These are phyloP conservation scores for Salvia miltiorrhiza DNA, from an alignment of 257 asterid species.

Conservation along the genomic window DNA sequence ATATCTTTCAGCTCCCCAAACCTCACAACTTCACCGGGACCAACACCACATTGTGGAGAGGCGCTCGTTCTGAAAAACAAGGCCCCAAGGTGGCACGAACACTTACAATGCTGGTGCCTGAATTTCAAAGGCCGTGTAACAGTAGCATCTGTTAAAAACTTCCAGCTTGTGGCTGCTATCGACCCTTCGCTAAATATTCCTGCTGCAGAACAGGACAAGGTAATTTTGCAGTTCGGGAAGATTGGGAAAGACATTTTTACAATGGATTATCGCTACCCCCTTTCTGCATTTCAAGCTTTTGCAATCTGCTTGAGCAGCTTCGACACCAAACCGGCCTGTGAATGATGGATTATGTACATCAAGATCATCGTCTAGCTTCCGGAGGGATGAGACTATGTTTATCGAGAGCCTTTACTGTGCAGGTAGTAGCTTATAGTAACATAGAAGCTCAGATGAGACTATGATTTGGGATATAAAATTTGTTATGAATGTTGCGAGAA, in stretches of 20 bases:
- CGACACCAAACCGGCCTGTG: conserved; percentile 95
- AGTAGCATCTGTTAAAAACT: conserved; percentile 87
- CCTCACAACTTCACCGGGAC: conserved; percentile 18
- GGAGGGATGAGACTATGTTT: neutral
- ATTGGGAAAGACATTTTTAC: conserved; percentile 93
- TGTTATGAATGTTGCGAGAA: neutral
- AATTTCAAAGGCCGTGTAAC: conserved; percentile 96
- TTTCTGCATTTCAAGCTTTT: conserved; percentile 95
- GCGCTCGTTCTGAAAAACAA: conserved; percentile 75
- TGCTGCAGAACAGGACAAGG: conserved; percentile 76
- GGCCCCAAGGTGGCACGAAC: conserved; percentile 96
- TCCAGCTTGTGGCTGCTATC: conserved; percentile 83
- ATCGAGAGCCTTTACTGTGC: neutral
- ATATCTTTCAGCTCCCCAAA: conserved; percentile 27
- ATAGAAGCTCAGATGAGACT: conserved; percentile 18
- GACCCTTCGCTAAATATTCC: conserved; percentile 57
- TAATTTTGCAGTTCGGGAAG: conserved; percentile 85
- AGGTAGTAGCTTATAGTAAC: neutral
- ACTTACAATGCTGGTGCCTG: conserved; percentile 91
- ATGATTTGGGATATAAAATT: neutral
- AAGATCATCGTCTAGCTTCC: neutral
- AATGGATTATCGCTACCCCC: conserved; percentile 91
- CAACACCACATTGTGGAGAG: conserved; percentile 19
- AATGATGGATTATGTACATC: conserved; percentile 38
- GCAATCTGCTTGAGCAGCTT: conserved; percentile 98